Conservation (phyloP, 2,329 filamentous ascomycete genomes). For the Paecilomyces dactylethromorphus region DNA sequence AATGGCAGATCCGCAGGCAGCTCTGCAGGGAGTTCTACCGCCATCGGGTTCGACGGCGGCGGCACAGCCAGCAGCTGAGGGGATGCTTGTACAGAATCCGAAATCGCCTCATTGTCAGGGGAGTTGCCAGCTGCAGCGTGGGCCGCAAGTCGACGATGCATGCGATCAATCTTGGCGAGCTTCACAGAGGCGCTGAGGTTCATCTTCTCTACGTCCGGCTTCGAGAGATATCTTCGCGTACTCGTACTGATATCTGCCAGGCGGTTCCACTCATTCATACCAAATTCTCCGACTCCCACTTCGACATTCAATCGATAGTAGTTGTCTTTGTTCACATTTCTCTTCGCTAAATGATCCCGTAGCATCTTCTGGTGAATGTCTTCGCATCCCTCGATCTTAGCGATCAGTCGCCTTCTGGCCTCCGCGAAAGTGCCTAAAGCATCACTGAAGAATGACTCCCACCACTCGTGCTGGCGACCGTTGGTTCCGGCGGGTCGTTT, state of each 20-base stretch:
- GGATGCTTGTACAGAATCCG: conserved; percentile 19
- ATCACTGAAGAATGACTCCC: conserved; percentile 72
- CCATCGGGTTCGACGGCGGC: conserved; percentile 41
- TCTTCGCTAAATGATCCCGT: conserved; percentile 66
- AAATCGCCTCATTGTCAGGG: conserved; percentile 23
- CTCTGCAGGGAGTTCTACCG: conserved; percentile 56
- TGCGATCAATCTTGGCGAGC: conserved; percentile 74
- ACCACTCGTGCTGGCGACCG: conserved; percentile 69
- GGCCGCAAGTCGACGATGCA: conserved; percentile 61
- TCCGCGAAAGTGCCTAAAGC: conserved; percentile 83
- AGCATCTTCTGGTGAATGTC: conserved; percentile 82
- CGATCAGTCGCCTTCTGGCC: conserved; percentile 72
- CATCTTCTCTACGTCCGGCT: conserved; percentile 67
- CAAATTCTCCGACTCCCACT: conserved; percentile 91
- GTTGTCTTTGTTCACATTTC: conserved; percentile 77
- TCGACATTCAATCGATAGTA: conserved; percentile 98
- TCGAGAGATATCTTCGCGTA: conserved; percentile 75
- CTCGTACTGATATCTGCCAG: conserved; percentile 92
- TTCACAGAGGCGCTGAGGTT: conserved; percentile 71
- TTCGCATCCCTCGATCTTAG: conserved; percentile 94
- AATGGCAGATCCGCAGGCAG: conserved; percentile 31
- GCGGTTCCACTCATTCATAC: conserved; percentile 96
- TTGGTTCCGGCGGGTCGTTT: conserved; percentile 70
- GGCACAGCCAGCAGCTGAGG: conserved; percentile 21
- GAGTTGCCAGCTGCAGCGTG: conserved; percentile 28